phyloP scores from a whole-genome alignment of 257 asterid species.

The Coffea canephora region DNA sequence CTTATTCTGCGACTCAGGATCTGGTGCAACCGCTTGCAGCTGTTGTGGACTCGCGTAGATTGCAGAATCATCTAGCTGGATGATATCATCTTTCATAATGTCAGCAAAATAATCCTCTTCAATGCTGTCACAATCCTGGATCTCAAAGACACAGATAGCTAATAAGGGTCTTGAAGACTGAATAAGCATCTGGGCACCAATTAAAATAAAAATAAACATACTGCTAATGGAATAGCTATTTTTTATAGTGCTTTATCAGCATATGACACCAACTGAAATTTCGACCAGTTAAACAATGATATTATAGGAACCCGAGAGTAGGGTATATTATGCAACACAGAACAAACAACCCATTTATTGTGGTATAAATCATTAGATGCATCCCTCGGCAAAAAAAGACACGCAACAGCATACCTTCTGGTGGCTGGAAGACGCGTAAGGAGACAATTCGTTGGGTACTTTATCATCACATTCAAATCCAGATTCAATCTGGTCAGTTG shows the following conservation, averaged over 20 bases:
- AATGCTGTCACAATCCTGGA: conserved; percentile 35
- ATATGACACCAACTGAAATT: not conserved
- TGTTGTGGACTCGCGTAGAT: conserved; percentile 1
- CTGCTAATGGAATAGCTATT: not conserved
- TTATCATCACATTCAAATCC: conserved; percentile 49
- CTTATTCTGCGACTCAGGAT: conserved; percentile 14
- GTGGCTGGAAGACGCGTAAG: conserved; percentile 27
- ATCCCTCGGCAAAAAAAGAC: not conserved
- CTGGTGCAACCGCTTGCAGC: conserved; percentile 9
- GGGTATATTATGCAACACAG: not conserved
- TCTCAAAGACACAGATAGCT: conserved; percentile 6
- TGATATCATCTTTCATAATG: conserved; percentile 79
- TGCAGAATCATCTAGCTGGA: conserved; percentile 59
- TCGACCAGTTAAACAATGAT: not conserved
- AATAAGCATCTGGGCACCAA: not conserved
- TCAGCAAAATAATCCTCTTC: conserved; percentile 86
- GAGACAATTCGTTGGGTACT: conserved; percentile 27
- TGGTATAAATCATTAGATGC: not conserved
- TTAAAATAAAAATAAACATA: not conserved
- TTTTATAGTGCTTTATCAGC: not conserved
- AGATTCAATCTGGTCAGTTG: conserved; percentile 46
- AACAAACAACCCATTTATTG: not conserved
- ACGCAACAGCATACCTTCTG: conserved; percentile 32
- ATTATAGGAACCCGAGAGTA: not conserved
- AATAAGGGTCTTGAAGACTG: not conserved